phyloP scores from a whole-genome alignment of 352 stramenopile genomes.

The Pythium vanterpoolii region DNA sequence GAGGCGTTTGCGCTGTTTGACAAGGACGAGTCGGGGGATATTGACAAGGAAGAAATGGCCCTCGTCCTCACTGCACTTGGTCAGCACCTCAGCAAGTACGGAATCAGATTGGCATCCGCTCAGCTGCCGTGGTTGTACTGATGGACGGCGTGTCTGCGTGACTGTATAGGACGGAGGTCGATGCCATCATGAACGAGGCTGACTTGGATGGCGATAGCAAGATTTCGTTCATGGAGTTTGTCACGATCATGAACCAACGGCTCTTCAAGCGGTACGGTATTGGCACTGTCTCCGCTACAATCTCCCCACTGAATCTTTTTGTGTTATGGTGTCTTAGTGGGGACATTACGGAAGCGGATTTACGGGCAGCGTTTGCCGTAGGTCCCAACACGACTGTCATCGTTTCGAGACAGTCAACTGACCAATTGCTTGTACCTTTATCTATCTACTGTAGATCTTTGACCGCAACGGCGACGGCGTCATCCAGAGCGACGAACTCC shows the following conservation, averaged over 20 bases:
- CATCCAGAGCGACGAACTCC: constrained; percentile 62
- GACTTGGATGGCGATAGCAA: constrained; percentile 66
- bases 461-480: constrained; percentile 69
- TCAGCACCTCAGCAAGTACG: constrained; percentile 30
- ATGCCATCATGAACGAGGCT: constrained; percentile 66
- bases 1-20: constrained; percentile 74
- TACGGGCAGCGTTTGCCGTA: constrained; percentile 64
- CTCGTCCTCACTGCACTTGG: constrained; percentile 50
- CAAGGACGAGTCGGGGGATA: constrained; percentile 70
- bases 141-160: constrained; percentile 20
- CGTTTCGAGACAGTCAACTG: neutral
- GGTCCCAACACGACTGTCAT: neutral
- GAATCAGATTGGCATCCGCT: neutral
- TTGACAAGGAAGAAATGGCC: constrained; percentile 58
- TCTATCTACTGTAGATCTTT: constrained; percentile 40
- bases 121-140: neutral
- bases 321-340: constrained; percentile 25
- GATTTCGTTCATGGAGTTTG: constrained; percentile 79
- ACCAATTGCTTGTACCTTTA: neutral
- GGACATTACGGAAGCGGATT: constrained; percentile 46
- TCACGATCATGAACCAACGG: constrained; percentile 72
- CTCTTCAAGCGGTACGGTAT: constrained; percentile 46
- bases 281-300: neutral
- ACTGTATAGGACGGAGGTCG: constrained; percentile 51
- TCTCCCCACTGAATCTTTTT: neutral